Percentiles rank a stretch among this genome's conserved stretches.
These are phyloP conservation scores for Megacollybia marginata DNA, from an alignment of 768 basidiomycete genomes.

Conservation along the genomic window DNA sequence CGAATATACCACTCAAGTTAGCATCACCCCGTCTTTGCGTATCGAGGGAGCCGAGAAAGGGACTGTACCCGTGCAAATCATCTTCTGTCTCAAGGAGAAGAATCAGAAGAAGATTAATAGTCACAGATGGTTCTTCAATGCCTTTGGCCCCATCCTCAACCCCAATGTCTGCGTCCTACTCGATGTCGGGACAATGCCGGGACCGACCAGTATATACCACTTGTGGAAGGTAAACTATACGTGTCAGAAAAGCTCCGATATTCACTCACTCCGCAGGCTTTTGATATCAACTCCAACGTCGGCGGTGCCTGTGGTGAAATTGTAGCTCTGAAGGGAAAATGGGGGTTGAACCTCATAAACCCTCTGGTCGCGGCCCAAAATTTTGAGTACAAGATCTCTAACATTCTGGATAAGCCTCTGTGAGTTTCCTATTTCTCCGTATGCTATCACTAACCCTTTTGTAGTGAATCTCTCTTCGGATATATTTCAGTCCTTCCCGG, in stretches of 20 bases:
- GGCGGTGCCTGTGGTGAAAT: conserved; percentile 97
- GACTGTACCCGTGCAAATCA: conserved; percentile 82
- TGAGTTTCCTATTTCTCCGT: conserved; percentile 13
- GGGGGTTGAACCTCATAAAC: conserved; percentile 70
- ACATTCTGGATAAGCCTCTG: conserved; percentile 88
- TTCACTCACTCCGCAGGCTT: conserved; percentile 40
- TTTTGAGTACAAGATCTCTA: conserved; percentile 92
- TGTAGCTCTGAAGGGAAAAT: conserved; percentile 84
- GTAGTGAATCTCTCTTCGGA: conserved; percentile 76
- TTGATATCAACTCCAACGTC: conserved; percentile 86
- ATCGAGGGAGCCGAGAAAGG: conserved; percentile 75
- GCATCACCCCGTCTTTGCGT: conserved; percentile 72
- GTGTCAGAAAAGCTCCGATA: too few relatives aligned
- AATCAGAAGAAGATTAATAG: conserved; percentile 97
- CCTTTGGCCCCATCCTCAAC: conserved; percentile 73
- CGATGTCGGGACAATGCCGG: conserved; percentile 76
- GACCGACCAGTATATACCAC: conserved; percentile 66
- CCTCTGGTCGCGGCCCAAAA: conserved; percentile 89
- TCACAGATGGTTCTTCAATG: conserved; percentile 93
- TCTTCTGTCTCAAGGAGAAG: conserved; percentile 89
- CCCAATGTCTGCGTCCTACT: conserved; percentile 91
- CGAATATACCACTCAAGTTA: conserved; percentile 91
- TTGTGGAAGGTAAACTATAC: conserved; percentile 47
- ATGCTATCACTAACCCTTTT: background rate
- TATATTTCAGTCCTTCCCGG: conserved; percentile 93